phyloP scores from a whole-genome alignment of 2,329 filamentous ascomycete genomes.

The Pseudocercospora eumusae region DNA sequence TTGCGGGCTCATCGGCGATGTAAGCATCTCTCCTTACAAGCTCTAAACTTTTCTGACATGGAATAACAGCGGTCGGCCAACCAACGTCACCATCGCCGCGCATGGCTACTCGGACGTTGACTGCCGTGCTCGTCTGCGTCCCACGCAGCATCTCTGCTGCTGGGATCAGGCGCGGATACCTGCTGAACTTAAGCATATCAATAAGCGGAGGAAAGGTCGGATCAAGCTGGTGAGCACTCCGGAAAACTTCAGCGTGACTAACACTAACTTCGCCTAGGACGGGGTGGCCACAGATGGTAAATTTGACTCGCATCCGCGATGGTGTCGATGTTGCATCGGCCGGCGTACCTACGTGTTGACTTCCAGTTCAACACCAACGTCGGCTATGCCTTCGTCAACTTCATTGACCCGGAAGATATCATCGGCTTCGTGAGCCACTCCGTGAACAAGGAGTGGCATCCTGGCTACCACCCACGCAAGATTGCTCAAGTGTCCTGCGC shows the following conservation, averaged over 20 bases:
- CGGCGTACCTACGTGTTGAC: slow-evolving; percentile 89
- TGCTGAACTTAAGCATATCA: too few species aligned
- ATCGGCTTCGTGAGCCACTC: slow-evolving; percentile 64
- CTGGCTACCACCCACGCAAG: slow-evolving; percentile 64
- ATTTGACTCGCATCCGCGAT: slow-evolving; percentile 91
- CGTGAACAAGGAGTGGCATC: slow-evolving; percentile 59
- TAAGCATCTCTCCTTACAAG: too few species aligned
- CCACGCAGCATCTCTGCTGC: slow-evolving; percentile 8
- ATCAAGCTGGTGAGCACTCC: too few species aligned
- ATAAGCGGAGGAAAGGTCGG: too few species aligned
- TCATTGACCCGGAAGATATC: slow-evolving; percentile 74
- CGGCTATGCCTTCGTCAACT: slow-evolving; percentile 97
- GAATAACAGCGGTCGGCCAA: slow-evolving; percentile 25
- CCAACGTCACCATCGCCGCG: slow-evolving; percentile 21
- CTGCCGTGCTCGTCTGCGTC: not conserved
- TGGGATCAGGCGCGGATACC: too few species aligned
- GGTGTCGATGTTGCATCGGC: slow-evolving; percentile 71
- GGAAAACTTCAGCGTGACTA: slow-evolving; percentile 41
- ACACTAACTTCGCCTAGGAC: slow-evolving; percentile 59
- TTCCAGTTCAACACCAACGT: slow-evolving; percentile 62
- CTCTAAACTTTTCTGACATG: too few species aligned
- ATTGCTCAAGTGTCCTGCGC: slow-evolving; percentile 90
- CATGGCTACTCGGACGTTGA: slow-evolving; percentile 8
- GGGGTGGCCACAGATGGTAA: slow-evolving; percentile 91
- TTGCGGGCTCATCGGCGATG: too few species aligned